Evolutionary conservation across 2,329 filamentous ascomycete species (phyloP).

Genomic region (Ceratocystis albifundus): DNA sequence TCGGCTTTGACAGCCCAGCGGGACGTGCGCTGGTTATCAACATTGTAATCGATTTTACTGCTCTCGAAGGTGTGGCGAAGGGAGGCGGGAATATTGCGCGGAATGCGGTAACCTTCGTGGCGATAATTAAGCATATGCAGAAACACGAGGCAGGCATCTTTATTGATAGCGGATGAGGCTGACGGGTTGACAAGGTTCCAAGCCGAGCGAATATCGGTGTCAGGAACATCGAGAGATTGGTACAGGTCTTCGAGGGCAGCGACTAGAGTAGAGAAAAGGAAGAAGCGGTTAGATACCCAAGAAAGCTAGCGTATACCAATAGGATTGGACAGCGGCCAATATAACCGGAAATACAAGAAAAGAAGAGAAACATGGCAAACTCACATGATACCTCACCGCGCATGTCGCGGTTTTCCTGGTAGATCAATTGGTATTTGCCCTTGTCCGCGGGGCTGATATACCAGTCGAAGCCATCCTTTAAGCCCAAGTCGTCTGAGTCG

Average conservation of each 20-base stretch:
- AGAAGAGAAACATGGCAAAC: slow-evolving; percentile 28
- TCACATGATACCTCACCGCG: slow-evolving; percentile 71
- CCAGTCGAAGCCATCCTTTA: slow-evolving; percentile 98
- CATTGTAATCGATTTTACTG: slow-evolving; percentile 91
- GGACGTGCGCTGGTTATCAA: slow-evolving; percentile 64
- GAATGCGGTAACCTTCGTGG: slow-evolving; percentile 90
- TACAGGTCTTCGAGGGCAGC: slow-evolving; percentile 72
- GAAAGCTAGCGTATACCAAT: too few relatives aligned
- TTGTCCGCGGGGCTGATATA: slow-evolving; percentile 94
- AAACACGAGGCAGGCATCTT: slow-evolving; percentile 89
- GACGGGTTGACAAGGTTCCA: slow-evolving; percentile 98
- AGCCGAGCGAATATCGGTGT: slow-evolving; percentile 73
- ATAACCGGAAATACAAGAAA: background rate
- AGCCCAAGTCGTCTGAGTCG: slow-evolving; percentile 66
- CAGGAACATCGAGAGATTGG: slow-evolving; percentile 60
- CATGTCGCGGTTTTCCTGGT: slow-evolving; percentile 78
- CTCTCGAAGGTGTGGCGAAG: slow-evolving; percentile 85
- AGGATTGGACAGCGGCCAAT: background rate
- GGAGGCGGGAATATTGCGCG: slow-evolving; percentile 81
- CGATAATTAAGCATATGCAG: slow-evolving; percentile 93
- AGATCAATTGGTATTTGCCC: slow-evolving; percentile 93
- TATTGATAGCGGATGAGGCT: slow-evolving; percentile 70
- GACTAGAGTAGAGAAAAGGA: slow-evolving; percentile 40
- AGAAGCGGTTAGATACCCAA: background rate
- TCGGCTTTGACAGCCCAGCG: slow-evolving; percentile 71